These are phyloP conservation scores for Cryoendolithus antarcticus DNA, from an alignment of 2,329 filamentous ascomycete species.

Conservation along the genomic window DNA sequence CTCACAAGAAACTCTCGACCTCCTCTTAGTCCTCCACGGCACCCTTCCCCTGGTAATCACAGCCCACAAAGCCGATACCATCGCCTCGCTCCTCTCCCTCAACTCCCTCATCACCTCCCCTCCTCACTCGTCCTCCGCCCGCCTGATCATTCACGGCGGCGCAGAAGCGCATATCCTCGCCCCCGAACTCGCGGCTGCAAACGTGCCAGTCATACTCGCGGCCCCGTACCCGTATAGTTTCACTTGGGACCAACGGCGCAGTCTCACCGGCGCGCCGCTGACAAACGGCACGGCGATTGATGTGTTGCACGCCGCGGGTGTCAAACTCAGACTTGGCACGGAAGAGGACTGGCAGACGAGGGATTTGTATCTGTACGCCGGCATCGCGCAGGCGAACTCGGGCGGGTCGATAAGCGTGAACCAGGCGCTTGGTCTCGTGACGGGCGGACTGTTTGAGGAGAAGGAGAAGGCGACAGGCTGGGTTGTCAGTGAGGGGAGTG, in stretches of 20 bases:
- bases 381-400: conserved; percentile 46
- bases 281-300: conserved; percentile 54
- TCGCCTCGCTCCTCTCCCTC: conserved; percentile 46
- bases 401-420: conserved; percentile 42
- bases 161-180: conserved; percentile 52
- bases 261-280: conserved; percentile 51
- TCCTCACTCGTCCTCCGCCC: conserved; percentile 25
- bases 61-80: conserved; percentile 51
- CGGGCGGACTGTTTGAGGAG: conserved; percentile 42
- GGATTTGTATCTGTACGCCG: conserved; percentile 48
- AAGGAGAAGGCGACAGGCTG: conserved; percentile 27
- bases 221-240: conserved; percentile 44
- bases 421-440: conserved; percentile 45
- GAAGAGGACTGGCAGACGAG: conserved; percentile 51
- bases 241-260: conserved; percentile 50
- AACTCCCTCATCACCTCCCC: conserved; percentile 38
- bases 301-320: conserved; percentile 45
- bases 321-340: conserved; percentile 45
- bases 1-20: conserved; percentile 25
- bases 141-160: conserved; percentile 48
- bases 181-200: conserved; percentile 42
- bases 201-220: conserved; percentile 48
- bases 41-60: conserved; percentile 44
- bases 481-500: conserved; percentile 51
- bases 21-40: conserved; percentile 39